Percentiles rank a stretch among this genome's conserved stretches.
phyloP scores from a whole-genome alignment of 2,329 filamentous ascomycete species.

The Elsinoe ampelina region DNA sequence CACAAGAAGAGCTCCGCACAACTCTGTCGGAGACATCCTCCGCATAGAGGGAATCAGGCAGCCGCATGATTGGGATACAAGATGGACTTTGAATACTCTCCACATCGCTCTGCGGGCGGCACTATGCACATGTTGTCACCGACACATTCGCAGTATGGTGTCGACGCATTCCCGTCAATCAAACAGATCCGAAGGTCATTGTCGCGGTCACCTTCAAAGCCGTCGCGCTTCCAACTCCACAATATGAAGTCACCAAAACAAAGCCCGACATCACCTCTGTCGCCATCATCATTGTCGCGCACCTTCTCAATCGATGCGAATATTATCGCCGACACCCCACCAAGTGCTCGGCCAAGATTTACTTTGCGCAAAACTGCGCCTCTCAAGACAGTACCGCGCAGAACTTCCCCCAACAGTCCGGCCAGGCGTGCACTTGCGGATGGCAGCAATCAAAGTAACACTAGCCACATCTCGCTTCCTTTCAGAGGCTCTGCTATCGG shows the following conservation, averaged over 20 bases:
- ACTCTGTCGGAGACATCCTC: slow-evolving; percentile 10
- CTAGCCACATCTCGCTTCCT: slow-evolving; percentile 29
- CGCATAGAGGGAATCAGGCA: slow-evolving; percentile 2
- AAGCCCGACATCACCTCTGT: slow-evolving; percentile 42
- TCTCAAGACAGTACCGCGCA: slow-evolving; percentile 57
- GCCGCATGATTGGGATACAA: slow-evolving; percentile 6
- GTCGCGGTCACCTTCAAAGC: slow-evolving; percentile 86
- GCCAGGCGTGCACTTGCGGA: slow-evolving; percentile 66
- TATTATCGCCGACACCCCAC: slow-evolving; percentile 14
- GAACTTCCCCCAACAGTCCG: slow-evolving; percentile 52
- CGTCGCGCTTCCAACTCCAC: slow-evolving; percentile 57
- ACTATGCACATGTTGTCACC: slow-evolving; percentile 82
- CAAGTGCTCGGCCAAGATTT: slow-evolving; percentile 42
- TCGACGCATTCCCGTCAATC: slow-evolving; percentile 73
- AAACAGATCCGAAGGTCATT: slow-evolving; percentile 77
- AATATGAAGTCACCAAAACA: slow-evolving; percentile 29
- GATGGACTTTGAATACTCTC: slow-evolving; percentile 44
- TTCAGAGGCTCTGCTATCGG: slow-evolving; percentile 22
- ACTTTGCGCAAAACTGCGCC: slow-evolving; percentile 38
- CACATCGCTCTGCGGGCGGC: slow-evolving; percentile 50
- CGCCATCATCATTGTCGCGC: slow-evolving; percentile 23
- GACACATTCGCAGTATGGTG: slow-evolving; percentile 52
- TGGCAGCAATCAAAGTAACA: slow-evolving; percentile 62
- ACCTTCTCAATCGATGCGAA: slow-evolving; percentile 21
- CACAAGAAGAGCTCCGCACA: slow-evolving; percentile 9